Percentiles rank a stretch among this genome's conserved stretches.
Evolutionary conservation across 2,329 filamentous ascomycete species (phyloP).

Genomic region (Hymenoscyphus fraxineus): DNA sequence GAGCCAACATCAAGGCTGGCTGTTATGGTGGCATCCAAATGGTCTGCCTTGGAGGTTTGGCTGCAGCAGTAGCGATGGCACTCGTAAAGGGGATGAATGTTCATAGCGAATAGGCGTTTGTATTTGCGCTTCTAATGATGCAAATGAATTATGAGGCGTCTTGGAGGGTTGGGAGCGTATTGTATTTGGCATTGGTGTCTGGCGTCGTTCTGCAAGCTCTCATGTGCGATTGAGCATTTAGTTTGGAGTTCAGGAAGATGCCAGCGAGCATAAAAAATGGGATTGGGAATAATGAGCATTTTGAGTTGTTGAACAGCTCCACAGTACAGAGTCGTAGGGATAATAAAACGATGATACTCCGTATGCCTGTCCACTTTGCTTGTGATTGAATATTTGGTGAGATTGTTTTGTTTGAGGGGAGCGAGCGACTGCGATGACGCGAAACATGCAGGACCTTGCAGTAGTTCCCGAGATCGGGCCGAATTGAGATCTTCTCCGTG

Average conservation of each 20-base stretch:
- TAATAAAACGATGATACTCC: too few relatives aligned
- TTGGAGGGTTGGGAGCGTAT: constrained; percentile 7
- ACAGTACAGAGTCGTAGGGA: too few relatives aligned
- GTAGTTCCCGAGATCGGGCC: too few relatives aligned
- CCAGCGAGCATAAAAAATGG: neutral
- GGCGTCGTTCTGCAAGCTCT: constrained; percentile 15
- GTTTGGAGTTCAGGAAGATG: neutral
- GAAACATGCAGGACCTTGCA: too few relatives aligned
- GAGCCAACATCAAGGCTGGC: constrained; percentile 26
- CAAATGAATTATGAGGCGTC: constrained; percentile 10
- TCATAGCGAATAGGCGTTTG: constrained; percentile 8
- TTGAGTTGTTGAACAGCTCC: too few relatives aligned
- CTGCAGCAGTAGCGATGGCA: constrained; percentile 39
- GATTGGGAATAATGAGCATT: too few relatives aligned
- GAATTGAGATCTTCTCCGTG: too few relatives aligned
- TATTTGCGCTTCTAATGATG: neutral
- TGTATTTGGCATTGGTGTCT: constrained; percentile 12
- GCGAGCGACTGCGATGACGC: too few relatives aligned
- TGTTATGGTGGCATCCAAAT: constrained; percentile 39
- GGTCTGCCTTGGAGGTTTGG: constrained; percentile 39
- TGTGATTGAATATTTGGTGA: too few relatives aligned
- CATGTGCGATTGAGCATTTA: constrained; percentile 27
- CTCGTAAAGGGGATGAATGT: constrained; percentile 35
- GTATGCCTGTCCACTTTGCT: too few relatives aligned
- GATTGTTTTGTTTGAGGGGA: too few relatives aligned